phyloP scores from a whole-genome alignment of 768 basidiomycete genomes.

The Rhodotorula kratochvilovae region DNA sequence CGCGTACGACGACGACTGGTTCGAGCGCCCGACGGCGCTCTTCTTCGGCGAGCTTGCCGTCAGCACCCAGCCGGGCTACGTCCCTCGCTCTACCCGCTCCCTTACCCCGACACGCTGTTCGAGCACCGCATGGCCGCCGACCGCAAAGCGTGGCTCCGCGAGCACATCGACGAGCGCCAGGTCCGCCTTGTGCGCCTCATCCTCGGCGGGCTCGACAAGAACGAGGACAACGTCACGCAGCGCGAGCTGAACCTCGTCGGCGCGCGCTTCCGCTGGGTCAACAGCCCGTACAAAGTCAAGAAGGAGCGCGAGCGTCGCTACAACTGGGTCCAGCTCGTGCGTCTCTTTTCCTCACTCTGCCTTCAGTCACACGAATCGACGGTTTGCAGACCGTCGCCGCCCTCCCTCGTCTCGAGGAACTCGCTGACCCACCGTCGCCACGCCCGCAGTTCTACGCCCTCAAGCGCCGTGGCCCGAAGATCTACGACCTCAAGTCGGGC shows the following conservation, averaged over 20 bases:
- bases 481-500: neutral
- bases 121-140: neutral
- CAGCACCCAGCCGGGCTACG: neutral
- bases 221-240: neutral
- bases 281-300: too few species aligned
- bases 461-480: neutral
- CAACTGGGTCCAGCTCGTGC: neutral
- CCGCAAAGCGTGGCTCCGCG: neutral
- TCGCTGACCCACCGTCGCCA: neutral
- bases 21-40: neutral
- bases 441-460: neutral
- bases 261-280: neutral
- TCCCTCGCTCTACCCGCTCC: neutral
- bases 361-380: too few species aligned
- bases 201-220: neutral
- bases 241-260: neutral
- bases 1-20: slow-evolving; percentile 1
- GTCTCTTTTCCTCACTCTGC: too few species aligned
- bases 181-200: neutral
- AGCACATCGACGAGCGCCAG: slow-evolving; percentile 1
- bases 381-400: too few species aligned
- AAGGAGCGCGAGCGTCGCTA: neutral
- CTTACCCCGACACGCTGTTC: neutral
- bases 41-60: neutral
- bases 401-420: too few species aligned